A percentile compares a stretch with the other conserved stretches of the same genome.
Evolutionary conservation across 2,329 filamentous ascomycete genomes (phyloP).

Genomic region (Aspergillus sclerotialis): DNA sequence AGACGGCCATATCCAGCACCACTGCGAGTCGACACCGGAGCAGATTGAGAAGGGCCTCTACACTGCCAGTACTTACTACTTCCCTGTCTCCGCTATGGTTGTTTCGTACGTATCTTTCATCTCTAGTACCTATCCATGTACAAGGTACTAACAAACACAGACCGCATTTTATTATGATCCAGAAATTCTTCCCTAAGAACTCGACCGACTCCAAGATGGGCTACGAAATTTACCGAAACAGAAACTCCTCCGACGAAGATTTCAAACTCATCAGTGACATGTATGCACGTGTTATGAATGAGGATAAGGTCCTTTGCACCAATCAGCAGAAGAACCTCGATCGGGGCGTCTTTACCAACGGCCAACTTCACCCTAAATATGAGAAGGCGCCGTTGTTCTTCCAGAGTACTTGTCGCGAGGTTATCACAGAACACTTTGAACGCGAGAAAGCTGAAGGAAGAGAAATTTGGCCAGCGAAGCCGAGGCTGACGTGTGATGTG

Average conservation of each 20-base stretch:
- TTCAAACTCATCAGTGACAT: slow-evolving; percentile 52
- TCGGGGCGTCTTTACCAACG: slow-evolving; percentile 55
- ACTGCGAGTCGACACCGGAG: slow-evolving; percentile 41
- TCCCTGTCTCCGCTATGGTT: slow-evolving; percentile 25
- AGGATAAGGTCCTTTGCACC: slow-evolving; percentile 58
- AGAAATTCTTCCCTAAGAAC: slow-evolving; percentile 53
- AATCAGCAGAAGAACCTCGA: slow-evolving; percentile 56
- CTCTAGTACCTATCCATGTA: neutral
- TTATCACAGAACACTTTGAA: slow-evolving; percentile 42
- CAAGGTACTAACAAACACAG: slow-evolving; percentile 28
- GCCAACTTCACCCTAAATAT: slow-evolving; percentile 54
- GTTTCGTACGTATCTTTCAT: slow-evolving; percentile 18
- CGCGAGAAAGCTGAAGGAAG: slow-evolving; percentile 38
- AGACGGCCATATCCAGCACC: slow-evolving; percentile 46
- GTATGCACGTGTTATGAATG: slow-evolving; percentile 58
- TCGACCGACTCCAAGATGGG: slow-evolving; percentile 49
- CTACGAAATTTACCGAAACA: slow-evolving; percentile 59
- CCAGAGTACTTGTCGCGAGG: slow-evolving; percentile 46
- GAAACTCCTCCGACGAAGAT: slow-evolving; percentile 51
- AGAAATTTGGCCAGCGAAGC: slow-evolving; percentile 46
- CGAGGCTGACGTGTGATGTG: slow-evolving; percentile 3
- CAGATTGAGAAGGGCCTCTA: slow-evolving; percentile 43
- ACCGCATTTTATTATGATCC: slow-evolving; percentile 59
- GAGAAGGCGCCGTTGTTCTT: slow-evolving; percentile 55
- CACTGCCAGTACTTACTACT: slow-evolving; percentile 26